Base-by-base conservation (phyloP, 768 basidiomycete genomes). In the Tephrocybe rancida region DNA sequence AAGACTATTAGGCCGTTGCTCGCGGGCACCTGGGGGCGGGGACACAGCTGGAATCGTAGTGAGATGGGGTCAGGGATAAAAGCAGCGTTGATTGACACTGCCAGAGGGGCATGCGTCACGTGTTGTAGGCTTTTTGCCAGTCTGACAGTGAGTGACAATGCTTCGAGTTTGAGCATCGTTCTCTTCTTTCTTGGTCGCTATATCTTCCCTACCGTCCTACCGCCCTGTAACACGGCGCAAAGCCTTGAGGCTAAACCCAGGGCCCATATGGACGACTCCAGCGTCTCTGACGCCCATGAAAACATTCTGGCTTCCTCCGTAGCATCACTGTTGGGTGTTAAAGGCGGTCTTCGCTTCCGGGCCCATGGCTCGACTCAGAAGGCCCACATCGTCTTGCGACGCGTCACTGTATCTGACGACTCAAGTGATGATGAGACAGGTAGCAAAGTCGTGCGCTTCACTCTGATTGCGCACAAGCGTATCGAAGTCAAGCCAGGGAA, bases 401-500 rank as follows among this genome's bases (percentile, higher is more conserved):
- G 86, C 68, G 85, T 85, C 57, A 76, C 76, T 56, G 50, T 72
- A 18, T 66, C 76, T 11, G 79, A 80, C 24, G 74, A 79, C 59
- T 70, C 78, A 9, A 67, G 62, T 49, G 77, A 77, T 48, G 75
- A 75, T 47, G 75, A 64, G 9, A 68, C 72, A n/a, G 66, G 67
- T 18, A 61, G 65, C 21, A 62, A 69, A 25, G 63, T 79, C 50
- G 76, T 80, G 34, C 81, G 79, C 65, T 89, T 86, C 64, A 81
- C 77, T 63, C 71, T 89, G 11, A 85, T 86, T 64, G 84, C 87
- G 3, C 78, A 80, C 61, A 89, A 89, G 72, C 72, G 82, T 55
- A 84, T 89, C 64, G 83, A 83, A 63, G 79, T 87, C 61, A 86
- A 80, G 63, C 82, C 86, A 11, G 87, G 87, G 52, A 86, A 86